Conservation (phyloP, 306 rosid species). For the Hylodesmum podocarpum region DNA sequence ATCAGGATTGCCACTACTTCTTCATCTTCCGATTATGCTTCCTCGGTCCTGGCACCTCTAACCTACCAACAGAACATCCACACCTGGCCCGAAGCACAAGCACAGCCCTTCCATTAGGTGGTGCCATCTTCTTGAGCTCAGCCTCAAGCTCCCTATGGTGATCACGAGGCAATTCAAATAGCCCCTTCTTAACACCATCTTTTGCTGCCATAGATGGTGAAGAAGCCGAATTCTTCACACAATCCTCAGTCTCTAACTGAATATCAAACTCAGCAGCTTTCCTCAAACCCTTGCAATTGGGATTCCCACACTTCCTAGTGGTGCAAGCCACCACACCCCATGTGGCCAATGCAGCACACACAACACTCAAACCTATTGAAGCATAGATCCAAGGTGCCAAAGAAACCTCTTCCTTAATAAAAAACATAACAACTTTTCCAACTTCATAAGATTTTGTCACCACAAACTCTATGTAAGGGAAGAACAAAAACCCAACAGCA, state of each 20-base stretch:
- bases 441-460: conserved; percentile 37
- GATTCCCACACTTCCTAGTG: conserved; percentile 76
- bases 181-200: conserved; percentile 68
- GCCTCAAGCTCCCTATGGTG: conserved; percentile 89
- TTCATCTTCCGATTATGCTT: conserved; percentile 77
- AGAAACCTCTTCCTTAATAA: conserved; percentile 70
- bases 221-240: conserved; percentile 70
- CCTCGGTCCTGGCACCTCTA: conserved; percentile 92
- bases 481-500: conserved; percentile 67
- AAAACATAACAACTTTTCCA: conserved; percentile 29
- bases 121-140: conserved; percentile 98
- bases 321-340: conserved; percentile 70
- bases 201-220: not conserved
- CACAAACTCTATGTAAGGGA: conserved; percentile 61
- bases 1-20: conserved; percentile 49
- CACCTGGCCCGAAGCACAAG: conserved; percentile 82
- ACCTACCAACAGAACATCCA: conserved; percentile 94
- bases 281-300: conserved; percentile 73
- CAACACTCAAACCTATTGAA: conserved; percentile 57
- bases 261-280: conserved; percentile 91
- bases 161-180: conserved; percentile 82
- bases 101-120: conserved; percentile 87
- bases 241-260: conserved; percentile 94
- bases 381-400: conserved; percentile 70
- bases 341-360: conserved; percentile 66